Evolutionary conservation across 768 basidiomycete species (phyloP).

Genomic region (Lactarius tabidus): DNA sequence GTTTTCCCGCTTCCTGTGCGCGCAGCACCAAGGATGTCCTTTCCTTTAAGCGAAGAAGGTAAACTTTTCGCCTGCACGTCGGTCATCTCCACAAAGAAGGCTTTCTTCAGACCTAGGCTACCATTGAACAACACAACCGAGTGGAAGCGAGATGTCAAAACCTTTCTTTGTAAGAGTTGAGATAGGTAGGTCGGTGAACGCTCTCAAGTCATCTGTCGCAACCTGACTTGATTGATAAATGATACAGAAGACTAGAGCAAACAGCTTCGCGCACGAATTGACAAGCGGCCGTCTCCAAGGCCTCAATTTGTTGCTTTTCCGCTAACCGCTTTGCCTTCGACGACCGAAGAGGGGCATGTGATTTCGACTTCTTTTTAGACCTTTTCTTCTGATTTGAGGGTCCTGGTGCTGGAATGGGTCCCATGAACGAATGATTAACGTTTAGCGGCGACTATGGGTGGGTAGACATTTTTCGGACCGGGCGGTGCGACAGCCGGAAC

Average conservation of each 20-base stretch:
- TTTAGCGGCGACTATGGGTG: background rate
- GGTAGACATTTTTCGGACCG: background rate
- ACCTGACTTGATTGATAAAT: constrained; percentile 16
- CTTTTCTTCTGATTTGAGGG: constrained; percentile 13
- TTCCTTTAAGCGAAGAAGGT: constrained; percentile 55
- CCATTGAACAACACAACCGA: background rate
- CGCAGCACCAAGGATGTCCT: constrained; percentile 66
- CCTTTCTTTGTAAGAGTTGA: constrained; percentile 26
- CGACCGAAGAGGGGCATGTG: background rate
- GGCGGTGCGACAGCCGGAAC: background rate
- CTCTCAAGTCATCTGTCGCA: constrained; percentile 13
- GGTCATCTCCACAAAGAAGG: constrained; percentile 83
- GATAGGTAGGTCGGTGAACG: constrained; percentile 24
- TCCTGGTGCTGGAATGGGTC: constrained; percentile 11
- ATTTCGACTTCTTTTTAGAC: constrained; percentile 11
- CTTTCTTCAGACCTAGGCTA: constrained; percentile 71
- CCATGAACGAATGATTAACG: constrained; percentile 11
- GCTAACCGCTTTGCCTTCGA: constrained; percentile 21
- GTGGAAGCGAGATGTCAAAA: background rate
- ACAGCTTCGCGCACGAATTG: constrained; percentile 21
- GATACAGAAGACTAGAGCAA: background rate
- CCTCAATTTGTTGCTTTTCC: constrained; percentile 23
- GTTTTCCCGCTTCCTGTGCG: constrained; percentile 74
- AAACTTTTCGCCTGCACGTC: constrained; percentile 66
- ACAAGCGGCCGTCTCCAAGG: constrained; percentile 18